Base-by-base conservation (phyloP, 768 basidiomycete genomes). In the Amyloporia xantha region DNA sequence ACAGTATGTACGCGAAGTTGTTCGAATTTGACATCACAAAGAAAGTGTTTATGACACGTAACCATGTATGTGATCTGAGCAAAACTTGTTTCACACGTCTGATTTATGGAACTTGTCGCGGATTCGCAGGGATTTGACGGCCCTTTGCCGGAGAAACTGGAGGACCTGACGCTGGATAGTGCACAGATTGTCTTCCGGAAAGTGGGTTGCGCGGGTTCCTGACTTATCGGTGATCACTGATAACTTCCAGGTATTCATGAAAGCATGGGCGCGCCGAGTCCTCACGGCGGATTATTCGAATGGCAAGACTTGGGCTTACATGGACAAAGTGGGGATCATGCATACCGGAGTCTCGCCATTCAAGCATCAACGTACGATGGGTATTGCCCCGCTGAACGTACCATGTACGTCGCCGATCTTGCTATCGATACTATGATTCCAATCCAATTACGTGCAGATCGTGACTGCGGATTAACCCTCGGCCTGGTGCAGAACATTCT, bases 101-200 rank as follows among this genome's bases (percentile, higher is more conserved):
- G n/a, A 35, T 35, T 35, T 9, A 9, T n/a, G 3, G 20, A 13
- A 7, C 42, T 44, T 13, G n/a, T 11, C 42, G 25, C 17, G 39
- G 27, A 6, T 37, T 28, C 19, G 17, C 40, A 67, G 61, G 75
- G 75, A 1, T 75, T 71, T 49, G 61, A 65, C 4, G 74, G 74
- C 0, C 63, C 61, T 1, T 52, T 70, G 3, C 72, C 74, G 1
- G 43, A 63, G 12, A 65, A 57, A 24, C 54, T 74, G 15, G 61
- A 69, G 26, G 71, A 75, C 27, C 60, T 77, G 2, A 66, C 57
- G 15, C 54, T 66, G 9, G 70, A 71, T 7, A 71, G 72, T 54
- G 70, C 74, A 1, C 74, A 75, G 51, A 69, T 77, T 51, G 69
- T 66, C 36, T 75, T 73, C 59, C 66, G 75, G 41, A 76, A 72